Evolutionary conservation across 805 yeast species (phyloP), one percentile per base, ranked within the genome.

Genomic region (Lipomyces spencermartinsiae): DNA sequence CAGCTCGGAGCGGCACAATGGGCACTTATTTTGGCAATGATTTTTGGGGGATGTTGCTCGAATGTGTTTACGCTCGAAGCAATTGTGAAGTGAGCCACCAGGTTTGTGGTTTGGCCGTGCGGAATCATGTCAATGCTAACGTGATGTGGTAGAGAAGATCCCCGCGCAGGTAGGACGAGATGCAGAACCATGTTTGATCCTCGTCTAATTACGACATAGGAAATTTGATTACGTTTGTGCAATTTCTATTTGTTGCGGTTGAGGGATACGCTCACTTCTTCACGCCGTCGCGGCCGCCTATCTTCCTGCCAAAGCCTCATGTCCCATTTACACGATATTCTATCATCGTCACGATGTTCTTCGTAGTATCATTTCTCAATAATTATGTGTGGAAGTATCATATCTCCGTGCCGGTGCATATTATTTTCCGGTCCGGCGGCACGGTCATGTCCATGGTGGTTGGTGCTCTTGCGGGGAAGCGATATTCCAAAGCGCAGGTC

Each of bases 11-110:
- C 64, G 4, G 64, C 69, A 25, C 76, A 77, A 29, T 72, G 74
- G 69, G 54, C 71, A 9, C 54, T 71, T 34, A 71, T 76, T 34
- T 63, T 78, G 5, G 64, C 74, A 10, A 78, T 85, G 39, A 85
- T 89, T 12, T 87, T 89, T 74, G 90, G 91, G 0, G 92, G 93
- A 2, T 90, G 95, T 76, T 90, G 95, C 75, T 79, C 87, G 39
- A 90, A 89, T 76, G 93, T 88, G 35, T 80, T 85, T 66, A 82
- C 90, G 0, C 78, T 90, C 61, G 95, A 90, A 75, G 76, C 81
- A 33, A 78, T 89, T 19, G 76, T 89, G 1, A 75, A 76, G 31
- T 72, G 71, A 53, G 69, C 67, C 31, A 25, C 19, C 16, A n/a
- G 58, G 10, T 46, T 37, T 19, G 57, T 33, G 59, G 35, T 34